Evolutionary conservation across 768 basidiomycete species (phyloP).

Genomic region (Trichaptum fuscoviolaceum): DNA sequence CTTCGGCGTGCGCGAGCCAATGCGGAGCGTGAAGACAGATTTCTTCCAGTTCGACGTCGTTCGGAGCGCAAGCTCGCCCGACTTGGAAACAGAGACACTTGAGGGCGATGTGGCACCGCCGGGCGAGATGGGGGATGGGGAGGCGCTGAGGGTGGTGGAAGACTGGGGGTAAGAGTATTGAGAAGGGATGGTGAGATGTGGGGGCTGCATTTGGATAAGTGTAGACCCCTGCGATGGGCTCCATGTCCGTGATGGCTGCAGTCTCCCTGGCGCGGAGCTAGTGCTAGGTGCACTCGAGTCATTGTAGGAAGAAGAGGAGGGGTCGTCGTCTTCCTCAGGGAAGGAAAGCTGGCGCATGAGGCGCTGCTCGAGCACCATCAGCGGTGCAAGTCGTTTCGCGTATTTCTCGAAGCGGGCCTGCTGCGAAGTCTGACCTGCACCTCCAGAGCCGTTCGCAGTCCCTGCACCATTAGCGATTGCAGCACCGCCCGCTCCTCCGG

Average conservation of each 20-base stretch:
- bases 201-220: background rate
- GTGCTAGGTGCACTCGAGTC: background rate
- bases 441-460: background rate
- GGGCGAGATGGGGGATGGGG: background rate
- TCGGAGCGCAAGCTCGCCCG: background rate
- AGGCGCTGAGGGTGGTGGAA: background rate
- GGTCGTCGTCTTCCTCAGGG: conserved; percentile 54
- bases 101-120: background rate
- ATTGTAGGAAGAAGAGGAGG: background rate
- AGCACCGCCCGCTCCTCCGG: background rate
- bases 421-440: background rate
- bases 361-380: conserved; percentile 62
- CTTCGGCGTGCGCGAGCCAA: conserved; percentile 54
- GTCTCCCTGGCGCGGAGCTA: background rate
- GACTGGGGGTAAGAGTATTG: background rate
- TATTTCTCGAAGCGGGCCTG: conserved; percentile 39
- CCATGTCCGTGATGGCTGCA: background rate
- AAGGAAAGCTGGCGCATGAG: conserved; percentile 57
- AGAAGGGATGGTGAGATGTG: background rate
- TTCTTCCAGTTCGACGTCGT: background rate
- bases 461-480: background rate
- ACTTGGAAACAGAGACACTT: background rate
- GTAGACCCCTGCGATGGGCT: background rate
- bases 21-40: conserved; percentile 32
- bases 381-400: conserved; percentile 54